These are phyloP conservation scores for Gynochthodes officinalis DNA, from an alignment of 257 asterid genomes.

Conservation along the genomic window DNA sequence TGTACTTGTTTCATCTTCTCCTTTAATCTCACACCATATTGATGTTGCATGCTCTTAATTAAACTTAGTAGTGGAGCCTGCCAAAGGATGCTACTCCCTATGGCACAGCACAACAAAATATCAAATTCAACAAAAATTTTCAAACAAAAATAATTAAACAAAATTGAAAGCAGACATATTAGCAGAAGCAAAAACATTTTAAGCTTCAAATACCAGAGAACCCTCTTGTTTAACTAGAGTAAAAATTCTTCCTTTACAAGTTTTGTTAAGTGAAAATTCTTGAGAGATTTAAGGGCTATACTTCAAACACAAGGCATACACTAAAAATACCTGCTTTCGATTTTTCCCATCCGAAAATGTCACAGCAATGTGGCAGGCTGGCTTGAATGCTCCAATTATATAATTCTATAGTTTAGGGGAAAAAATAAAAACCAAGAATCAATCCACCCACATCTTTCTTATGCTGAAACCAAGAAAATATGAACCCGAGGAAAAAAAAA, in stretches of 20 bases:
- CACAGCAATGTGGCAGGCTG: conserved; percentile 76
- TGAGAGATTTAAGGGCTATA: not conserved
- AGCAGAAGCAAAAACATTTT: not conserved
- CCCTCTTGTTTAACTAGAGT: not conserved
- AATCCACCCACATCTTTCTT: not conserved
- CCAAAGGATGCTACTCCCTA: not conserved
- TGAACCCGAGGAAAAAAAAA: not conserved
- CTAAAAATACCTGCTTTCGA: conserved; percentile 66
- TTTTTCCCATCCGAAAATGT: conserved; percentile 73
- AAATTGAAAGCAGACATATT: not conserved
- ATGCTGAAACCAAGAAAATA: not conserved
- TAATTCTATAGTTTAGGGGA: conserved; percentile 45
- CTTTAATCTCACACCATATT: not conserved
- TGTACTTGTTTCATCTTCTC: not conserved
- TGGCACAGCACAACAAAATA: not conserved
- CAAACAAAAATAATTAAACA: not conserved
- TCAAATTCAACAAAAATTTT: not conserved
- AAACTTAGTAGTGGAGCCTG: not conserved
- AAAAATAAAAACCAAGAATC: not conserved
- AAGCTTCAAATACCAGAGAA: not conserved
- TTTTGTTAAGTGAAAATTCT: not conserved
- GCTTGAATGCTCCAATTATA: conserved; percentile 89
- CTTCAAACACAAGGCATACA: conserved; percentile 3
- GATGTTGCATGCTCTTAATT: not conserved
- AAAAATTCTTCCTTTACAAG: not conserved